Evolutionary conservation across 441 rosid species (phyloP).

Genomic region (Corymbia calophylla): DNA sequence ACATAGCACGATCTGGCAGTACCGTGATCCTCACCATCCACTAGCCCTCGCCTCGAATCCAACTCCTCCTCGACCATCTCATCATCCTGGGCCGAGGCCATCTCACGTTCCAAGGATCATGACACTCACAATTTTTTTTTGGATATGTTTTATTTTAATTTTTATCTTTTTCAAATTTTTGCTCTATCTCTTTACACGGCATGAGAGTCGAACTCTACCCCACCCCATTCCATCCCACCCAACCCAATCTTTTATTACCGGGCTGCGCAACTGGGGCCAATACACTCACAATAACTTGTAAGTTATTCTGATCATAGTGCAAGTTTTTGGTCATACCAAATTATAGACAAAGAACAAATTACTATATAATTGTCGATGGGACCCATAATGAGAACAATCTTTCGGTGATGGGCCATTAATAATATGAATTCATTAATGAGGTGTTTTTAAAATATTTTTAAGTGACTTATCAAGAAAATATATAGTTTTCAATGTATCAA

Average conservation of each 20-base stretch:
- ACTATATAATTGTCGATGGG: not conserved
- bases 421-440: not conserved
- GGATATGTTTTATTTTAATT: too few relatives aligned
- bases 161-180: too few relatives aligned
- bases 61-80: constrained; percentile 47
- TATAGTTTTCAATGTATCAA: not conserved
- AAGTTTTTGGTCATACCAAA: not conserved
- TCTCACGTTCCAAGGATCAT: constrained; percentile 51
- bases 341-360: not conserved
- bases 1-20: constrained; percentile 48
- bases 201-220: too few relatives aligned
- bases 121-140: too few relatives aligned
- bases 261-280: not conserved
- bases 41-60: constrained; percentile 56
- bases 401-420: not conserved
- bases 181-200: too few relatives aligned
- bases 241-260: too few relatives aligned
- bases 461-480: not conserved
- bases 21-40: constrained; percentile 60
- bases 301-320: not conserved
- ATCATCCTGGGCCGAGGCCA: constrained; percentile 47
- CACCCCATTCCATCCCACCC: too few relatives aligned
- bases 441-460: not conserved
- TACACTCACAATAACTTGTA: not conserved
- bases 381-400: not conserved